A percentile compares a stretch with the other conserved stretches of the same genome.
phyloP scores from a whole-genome alignment of 768 basidiomycete genomes.

The Antrodiella citrinella region DNA sequence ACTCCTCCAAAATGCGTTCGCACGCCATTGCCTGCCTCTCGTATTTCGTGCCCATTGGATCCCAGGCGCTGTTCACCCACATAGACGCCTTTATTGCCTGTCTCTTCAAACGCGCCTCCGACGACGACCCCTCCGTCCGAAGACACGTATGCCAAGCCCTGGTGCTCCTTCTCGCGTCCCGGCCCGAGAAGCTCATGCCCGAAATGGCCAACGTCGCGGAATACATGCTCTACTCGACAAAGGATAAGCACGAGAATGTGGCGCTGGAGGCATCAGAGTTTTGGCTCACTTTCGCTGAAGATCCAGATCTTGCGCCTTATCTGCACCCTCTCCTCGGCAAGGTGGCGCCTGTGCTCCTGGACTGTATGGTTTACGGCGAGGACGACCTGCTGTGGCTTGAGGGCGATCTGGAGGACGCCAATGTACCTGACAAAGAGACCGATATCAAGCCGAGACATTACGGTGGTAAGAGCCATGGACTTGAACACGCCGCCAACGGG shows the following conservation, averaged over 20 bases:
- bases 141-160: constrained; percentile 94
- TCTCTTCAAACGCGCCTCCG: constrained; percentile 91
- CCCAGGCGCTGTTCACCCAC: constrained; percentile 81
- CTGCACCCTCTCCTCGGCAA: constrained; percentile 83
- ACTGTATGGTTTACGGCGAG: constrained; percentile 96
- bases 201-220: constrained; percentile 94
- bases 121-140: constrained; percentile 89
- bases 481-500: constrained; percentile 60
- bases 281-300: constrained; percentile 98
- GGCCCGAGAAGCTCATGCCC: constrained; percentile 94
- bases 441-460: constrained; percentile 98
- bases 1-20: constrained; percentile 81
- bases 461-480: constrained; percentile 74
- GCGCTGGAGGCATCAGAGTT: constrained; percentile 99
- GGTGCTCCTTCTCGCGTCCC: constrained; percentile 83
- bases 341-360: constrained; percentile 89
- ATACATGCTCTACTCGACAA: constrained; percentile 98
- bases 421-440: constrained; percentile 85
- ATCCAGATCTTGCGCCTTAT: constrained; percentile 76
- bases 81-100: constrained; percentile 91
- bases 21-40: constrained; percentile 93
- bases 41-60: constrained; percentile 83
- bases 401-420: constrained; percentile 81
- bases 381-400: constrained; percentile 95
- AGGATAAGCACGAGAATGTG: constrained; percentile 94